A percentile compares a stretch with the other conserved stretches of the same genome.
Evolutionary conservation across 768 basidiomycete species (phyloP).

Genomic region (Filobasidium wieringae): DNA sequence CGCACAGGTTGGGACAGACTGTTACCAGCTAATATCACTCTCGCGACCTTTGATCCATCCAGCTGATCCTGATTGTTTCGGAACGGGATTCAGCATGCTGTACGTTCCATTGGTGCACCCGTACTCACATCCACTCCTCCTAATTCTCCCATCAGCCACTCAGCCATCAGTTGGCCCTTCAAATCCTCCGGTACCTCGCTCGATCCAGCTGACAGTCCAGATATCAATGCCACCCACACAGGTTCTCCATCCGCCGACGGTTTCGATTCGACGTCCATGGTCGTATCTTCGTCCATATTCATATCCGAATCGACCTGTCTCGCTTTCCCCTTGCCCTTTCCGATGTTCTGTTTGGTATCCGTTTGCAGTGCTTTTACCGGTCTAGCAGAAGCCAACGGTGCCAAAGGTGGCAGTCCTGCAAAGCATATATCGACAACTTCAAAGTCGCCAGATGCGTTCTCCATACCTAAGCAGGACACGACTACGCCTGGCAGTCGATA

Average conservation of each 20-base stretch:
- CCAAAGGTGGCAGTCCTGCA: slow-evolving; percentile 66
- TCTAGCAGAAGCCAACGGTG: slow-evolving; percentile 16
- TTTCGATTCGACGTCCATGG: slow-evolving; percentile 5
- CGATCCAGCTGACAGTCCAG: slow-evolving; percentile 70
- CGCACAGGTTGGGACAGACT: slow-evolving; percentile 52
- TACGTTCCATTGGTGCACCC: neutral
- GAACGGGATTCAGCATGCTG: neutral
- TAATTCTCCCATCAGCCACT: slow-evolving; percentile 74
- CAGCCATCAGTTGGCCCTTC: slow-evolving; percentile 72
- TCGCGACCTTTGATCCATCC: slow-evolving; percentile 59
- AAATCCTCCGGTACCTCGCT: slow-evolving; percentile 43
- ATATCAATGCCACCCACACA: slow-evolving; percentile 67
- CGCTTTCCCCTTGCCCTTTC: slow-evolving; percentile 26
- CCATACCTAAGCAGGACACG: slow-evolving; percentile 76
- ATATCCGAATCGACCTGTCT: slow-evolving; percentile 15
- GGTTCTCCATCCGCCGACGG: slow-evolving; percentile 41
- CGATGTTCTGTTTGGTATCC: slow-evolving; percentile 18
- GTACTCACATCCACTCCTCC: slow-evolving; percentile 48
- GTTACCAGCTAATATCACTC: slow-evolving; percentile 82
- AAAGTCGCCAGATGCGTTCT: slow-evolving; percentile 80
- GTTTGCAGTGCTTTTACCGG: slow-evolving; percentile 7
- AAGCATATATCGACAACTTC: slow-evolving; percentile 82
- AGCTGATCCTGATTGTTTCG: slow-evolving; percentile 45
- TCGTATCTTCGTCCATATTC: slow-evolving; percentile 54
- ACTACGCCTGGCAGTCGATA: slow-evolving; percentile 70